Percentiles rank a stretch among this genome's conserved stretches.
Evolutionary conservation across 1,284 basidiomycete genomes (phyloP).

Genomic region (Flammula alnicola): DNA sequence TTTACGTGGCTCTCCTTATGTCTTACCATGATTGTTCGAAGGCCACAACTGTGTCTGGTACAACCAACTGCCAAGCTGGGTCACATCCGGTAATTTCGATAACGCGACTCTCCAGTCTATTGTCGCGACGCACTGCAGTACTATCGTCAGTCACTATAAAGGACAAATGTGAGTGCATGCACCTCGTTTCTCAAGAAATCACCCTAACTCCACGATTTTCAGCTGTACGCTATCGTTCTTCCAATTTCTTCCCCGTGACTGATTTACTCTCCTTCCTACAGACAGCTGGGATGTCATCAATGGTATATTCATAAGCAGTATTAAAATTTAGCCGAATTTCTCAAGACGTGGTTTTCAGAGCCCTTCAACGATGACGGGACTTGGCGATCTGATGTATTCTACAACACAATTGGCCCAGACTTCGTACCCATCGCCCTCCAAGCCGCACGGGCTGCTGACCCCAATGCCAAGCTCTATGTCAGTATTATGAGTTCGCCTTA

Average conservation of each 20-base stretch:
- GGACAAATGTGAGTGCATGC: constrained; percentile 51
- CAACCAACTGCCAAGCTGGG: constrained; percentile 57
- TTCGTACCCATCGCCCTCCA: constrained; percentile 45
- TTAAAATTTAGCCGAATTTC: neutral
- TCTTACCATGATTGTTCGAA: constrained; percentile 17
- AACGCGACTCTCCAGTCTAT: constrained; percentile 47
- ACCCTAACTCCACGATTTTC: neutral
- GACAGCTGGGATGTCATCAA: constrained; percentile 45
- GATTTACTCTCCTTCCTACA: constrained; percentile 2
- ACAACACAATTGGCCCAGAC: constrained; percentile 38
- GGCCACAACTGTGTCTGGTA: constrained; percentile 62
- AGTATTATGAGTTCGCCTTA: constrained; percentile 3
- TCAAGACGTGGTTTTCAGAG: constrained; percentile 31
- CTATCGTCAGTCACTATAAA: constrained; percentile 52
- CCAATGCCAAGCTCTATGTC: constrained; percentile 46
- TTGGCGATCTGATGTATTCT: constrained; percentile 46
- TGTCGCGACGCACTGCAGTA: constrained; percentile 50
- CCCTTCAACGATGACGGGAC: constrained; percentile 66
- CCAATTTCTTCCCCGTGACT: neutral
- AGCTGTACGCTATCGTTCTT: neutral
- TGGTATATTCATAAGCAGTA: constrained; percentile 25
- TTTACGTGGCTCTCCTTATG: neutral
- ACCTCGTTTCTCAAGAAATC: neutral
- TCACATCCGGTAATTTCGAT: constrained; percentile 46
- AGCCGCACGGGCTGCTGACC: constrained; percentile 47